A percentile compares a stretch with the other conserved stretches of the same genome.
These are phyloP conservation scores for Globisporangium ultimum DNA, from an alignment of 352 stramenopile species.

Conservation along the genomic window DNA sequence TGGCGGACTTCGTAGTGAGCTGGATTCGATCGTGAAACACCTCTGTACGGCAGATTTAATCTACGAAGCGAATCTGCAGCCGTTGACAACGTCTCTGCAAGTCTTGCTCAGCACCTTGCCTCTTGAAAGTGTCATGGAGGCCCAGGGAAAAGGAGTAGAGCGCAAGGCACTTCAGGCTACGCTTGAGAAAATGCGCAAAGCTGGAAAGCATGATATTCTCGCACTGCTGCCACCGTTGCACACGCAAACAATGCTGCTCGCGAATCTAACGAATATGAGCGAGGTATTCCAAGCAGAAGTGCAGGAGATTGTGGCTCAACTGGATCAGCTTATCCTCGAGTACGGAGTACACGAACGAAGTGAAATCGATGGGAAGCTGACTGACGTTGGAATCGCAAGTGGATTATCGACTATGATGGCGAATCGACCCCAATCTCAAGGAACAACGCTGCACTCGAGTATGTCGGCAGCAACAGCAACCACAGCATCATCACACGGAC, in stretches of 20 bases:
- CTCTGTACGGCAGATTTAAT: slow-evolving; percentile 74
- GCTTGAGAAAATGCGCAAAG: slow-evolving; percentile 83
- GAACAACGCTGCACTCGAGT: not conserved
- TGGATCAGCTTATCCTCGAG: slow-evolving; percentile 44
- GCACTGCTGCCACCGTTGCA: slow-evolving; percentile 61
- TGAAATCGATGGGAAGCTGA: no score
- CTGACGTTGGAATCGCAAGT: no score
- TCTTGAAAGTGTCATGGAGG: slow-evolving; percentile 63
- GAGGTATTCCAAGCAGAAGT: slow-evolving; percentile 58
- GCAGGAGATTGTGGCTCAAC: slow-evolving; percentile 33
- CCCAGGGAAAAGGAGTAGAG: slow-evolving; percentile 73
- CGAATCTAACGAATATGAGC: slow-evolving; percentile 43
- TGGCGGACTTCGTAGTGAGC: slow-evolving; percentile 71
- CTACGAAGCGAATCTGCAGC: slow-evolving; percentile 54
- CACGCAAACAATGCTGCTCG: slow-evolving; percentile 49
- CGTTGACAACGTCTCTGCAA: slow-evolving; percentile 28
- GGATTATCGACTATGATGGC: no score
- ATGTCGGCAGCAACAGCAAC: not conserved
- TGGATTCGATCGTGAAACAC: slow-evolving; percentile 63
- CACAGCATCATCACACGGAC: not conserved
- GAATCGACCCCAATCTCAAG: no score
- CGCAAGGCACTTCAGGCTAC: slow-evolving; percentile 66
- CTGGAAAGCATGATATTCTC: slow-evolving; percentile 67
- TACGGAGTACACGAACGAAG: not conserved
- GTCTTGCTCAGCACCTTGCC: slow-evolving; percentile 64